Percentiles rank a stretch among this genome's conserved stretches.
These are phyloP conservation scores for Phytophthora tubulina DNA, from an alignment of 352 stramenopile species.

Conservation along the genomic window DNA sequence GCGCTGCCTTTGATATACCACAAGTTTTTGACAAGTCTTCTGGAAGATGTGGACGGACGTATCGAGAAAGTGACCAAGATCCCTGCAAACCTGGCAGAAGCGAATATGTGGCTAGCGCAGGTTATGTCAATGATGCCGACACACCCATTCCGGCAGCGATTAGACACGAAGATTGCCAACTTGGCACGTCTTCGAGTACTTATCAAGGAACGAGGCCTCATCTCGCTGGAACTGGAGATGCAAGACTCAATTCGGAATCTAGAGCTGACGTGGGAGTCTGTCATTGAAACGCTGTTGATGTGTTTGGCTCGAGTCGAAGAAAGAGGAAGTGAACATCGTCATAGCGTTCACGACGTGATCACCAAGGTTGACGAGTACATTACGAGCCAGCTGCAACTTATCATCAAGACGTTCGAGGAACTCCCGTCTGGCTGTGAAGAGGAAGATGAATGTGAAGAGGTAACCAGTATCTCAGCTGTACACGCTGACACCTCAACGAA, in stretches of 20 bases:
- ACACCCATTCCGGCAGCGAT: slow-evolving; percentile 55
- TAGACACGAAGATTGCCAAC: slow-evolving; percentile 68
- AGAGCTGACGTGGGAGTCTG: slow-evolving; percentile 71
- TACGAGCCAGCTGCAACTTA: slow-evolving; percentile 42
- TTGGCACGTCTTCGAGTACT: slow-evolving; percentile 53
- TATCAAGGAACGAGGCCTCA: slow-evolving; percentile 42
- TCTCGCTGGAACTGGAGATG: slow-evolving; percentile 16
- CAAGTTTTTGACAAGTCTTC: slow-evolving; percentile 52
- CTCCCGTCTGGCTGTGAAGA: slow-evolving; percentile 47
- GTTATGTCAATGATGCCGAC: slow-evolving; percentile 66
- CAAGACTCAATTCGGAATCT: slow-evolving; percentile 51
- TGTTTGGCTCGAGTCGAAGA: slow-evolving; percentile 71
- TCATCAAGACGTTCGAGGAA: slow-evolving; percentile 48
- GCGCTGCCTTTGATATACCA: slow-evolving; percentile 63
- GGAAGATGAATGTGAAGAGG: background rate
- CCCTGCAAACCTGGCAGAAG: slow-evolving; percentile 59
- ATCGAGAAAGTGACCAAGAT: slow-evolving; percentile 76
- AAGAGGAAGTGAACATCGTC: slow-evolving; percentile 66
- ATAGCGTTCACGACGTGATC: slow-evolving; percentile 63
- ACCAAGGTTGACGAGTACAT: slow-evolving; percentile 60
- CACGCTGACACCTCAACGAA: background rate
- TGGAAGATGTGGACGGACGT: slow-evolving; percentile 59
- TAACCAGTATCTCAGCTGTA: background rate
- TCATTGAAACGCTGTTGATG: slow-evolving; percentile 67
- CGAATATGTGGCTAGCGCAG: slow-evolving; percentile 56